These are phyloP conservation scores for Warburgia ugandensis DNA, from an alignment of 164 flowering plant genomes.

Conservation along the genomic window DNA sequence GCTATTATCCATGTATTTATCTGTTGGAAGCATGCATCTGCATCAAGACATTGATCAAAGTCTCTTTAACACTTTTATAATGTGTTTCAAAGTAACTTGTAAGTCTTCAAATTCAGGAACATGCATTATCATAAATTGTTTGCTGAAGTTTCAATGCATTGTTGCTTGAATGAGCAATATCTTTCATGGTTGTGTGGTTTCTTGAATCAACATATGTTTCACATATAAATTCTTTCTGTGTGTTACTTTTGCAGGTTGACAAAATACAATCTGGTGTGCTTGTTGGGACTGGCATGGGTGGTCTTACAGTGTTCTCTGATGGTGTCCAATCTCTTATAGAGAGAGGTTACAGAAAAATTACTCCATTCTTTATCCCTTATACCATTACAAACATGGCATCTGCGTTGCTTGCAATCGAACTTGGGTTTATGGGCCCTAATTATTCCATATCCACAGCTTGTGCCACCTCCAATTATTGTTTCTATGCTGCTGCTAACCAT, in stretches of 20 bases:
- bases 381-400: constrained; percentile 95
- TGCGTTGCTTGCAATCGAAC: constrained; percentile 86
- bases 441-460: constrained; percentile 95
- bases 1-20: too few relatives aligned
- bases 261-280: constrained; percentile 83
- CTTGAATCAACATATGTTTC: too few relatives aligned
- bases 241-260: constrained; percentile 52
- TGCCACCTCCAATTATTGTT: constrained; percentile 93
- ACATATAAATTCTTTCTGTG: background rate
- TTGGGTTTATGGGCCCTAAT: constrained; percentile 96
- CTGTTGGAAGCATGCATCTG: too few relatives aligned
- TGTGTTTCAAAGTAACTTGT: too few relatives aligned
- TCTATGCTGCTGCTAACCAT: constrained; percentile 96
- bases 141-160: too few relatives aligned
- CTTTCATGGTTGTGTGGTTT: too few relatives aligned
- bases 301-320: constrained; percentile 80
- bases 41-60: too few relatives aligned
- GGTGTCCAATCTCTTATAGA: constrained; percentile 82
- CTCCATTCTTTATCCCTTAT: constrained; percentile 95
- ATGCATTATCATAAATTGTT: too few relatives aligned
- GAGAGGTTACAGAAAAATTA: constrained; percentile 76
- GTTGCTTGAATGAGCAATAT: too few relatives aligned
- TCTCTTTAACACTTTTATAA: too few relatives aligned
- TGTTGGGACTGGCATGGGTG: constrained; percentile 98
- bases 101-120: too few relatives aligned